Conservation (phyloP, 495 filamentous ascomycete genomes). For the Jackrogersella minutella region DNA sequence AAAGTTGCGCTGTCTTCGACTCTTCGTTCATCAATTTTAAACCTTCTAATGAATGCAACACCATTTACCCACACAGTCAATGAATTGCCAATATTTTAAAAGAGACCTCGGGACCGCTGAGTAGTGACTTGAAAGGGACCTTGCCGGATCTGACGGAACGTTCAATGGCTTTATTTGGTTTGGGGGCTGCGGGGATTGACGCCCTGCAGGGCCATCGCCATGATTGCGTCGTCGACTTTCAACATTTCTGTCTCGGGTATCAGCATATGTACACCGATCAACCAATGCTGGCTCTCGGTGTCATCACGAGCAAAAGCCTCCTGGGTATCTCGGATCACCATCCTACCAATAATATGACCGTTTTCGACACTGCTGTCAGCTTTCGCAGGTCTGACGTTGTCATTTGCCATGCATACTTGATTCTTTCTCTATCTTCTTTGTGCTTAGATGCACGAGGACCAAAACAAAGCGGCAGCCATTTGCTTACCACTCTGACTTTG, state of each 20-base stretch:
- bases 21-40: too few relatives aligned
- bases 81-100: too few relatives aligned
- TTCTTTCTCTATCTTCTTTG: conserved; percentile 19
- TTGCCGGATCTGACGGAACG: too few relatives aligned
- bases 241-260: too few relatives aligned
- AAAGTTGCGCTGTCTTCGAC: too few relatives aligned
- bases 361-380: conserved; percentile 7
- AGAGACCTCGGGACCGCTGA: too few relatives aligned
- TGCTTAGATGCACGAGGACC: not conserved
- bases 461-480: conserved; percentile 1
- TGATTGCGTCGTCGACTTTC: conserved; percentile 32
- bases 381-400: conserved; percentile 24
- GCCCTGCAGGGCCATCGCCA: conserved; percentile 4
- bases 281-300: conserved; percentile 12
- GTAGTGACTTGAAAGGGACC: too few relatives aligned
- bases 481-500: not conserved
- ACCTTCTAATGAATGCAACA: too few relatives aligned
- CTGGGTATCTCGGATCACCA: conserved; percentile 9
- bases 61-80: too few relatives aligned
- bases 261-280: conserved; percentile 13
- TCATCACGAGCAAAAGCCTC: conserved; percentile 20
- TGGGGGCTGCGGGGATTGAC: too few relatives aligned
- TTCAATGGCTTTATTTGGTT: too few relatives aligned
- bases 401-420: not conserved
- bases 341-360: not conserved